Evolutionary conservation across 2,329 filamentous ascomycete genomes (phyloP).

Genomic region (Bipolaris zeicola): DNA sequence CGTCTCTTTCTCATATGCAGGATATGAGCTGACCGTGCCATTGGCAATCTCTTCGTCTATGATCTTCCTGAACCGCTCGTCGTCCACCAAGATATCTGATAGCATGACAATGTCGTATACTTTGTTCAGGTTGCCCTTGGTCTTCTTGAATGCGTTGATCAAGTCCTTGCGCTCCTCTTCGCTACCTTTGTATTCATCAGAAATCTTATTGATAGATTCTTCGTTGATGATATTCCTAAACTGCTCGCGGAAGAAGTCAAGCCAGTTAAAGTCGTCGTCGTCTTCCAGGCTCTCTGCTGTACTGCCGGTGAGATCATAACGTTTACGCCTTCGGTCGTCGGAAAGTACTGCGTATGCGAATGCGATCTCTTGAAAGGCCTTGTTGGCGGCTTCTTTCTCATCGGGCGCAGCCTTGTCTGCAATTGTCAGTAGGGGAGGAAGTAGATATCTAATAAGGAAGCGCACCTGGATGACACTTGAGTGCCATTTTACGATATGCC

Average conservation of each 20-base stretch:
- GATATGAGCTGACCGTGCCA: conserved; percentile 69
- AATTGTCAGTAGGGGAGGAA: conserved; percentile 15
- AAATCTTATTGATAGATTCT: conserved; percentile 76
- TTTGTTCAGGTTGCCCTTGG: conserved; percentile 74
- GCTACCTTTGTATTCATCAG: conserved; percentile 79
- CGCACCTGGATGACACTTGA: conserved; percentile 77
- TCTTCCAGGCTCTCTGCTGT: conserved; percentile 78
- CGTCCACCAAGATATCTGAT: conserved; percentile 81
- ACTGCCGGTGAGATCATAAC: conserved; percentile 89
- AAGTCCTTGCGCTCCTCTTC: conserved; percentile 84
- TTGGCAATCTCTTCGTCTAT: conserved; percentile 79
- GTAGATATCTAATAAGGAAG: conserved; percentile 14
- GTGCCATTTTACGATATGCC: conserved; percentile 87
- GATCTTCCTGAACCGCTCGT: conserved; percentile 79
- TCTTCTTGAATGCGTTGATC: conserved; percentile 73
- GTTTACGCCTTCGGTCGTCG: conserved; percentile 76
- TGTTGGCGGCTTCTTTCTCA: conserved; percentile 73
- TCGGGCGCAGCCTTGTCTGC: conserved; percentile 76
- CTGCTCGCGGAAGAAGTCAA: conserved; percentile 84
- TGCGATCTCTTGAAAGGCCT: conserved; percentile 85
- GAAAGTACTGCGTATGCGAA: conserved; percentile 95
- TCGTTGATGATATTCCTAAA: conserved; percentile 76
- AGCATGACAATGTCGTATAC: conserved; percentile 88
- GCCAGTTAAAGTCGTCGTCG: conserved; percentile 84
- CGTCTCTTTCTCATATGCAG: conserved; percentile 72